phyloP scores from a whole-genome alignment of 768 basidiomycete genomes.

The Lactifluus piperatus region DNA sequence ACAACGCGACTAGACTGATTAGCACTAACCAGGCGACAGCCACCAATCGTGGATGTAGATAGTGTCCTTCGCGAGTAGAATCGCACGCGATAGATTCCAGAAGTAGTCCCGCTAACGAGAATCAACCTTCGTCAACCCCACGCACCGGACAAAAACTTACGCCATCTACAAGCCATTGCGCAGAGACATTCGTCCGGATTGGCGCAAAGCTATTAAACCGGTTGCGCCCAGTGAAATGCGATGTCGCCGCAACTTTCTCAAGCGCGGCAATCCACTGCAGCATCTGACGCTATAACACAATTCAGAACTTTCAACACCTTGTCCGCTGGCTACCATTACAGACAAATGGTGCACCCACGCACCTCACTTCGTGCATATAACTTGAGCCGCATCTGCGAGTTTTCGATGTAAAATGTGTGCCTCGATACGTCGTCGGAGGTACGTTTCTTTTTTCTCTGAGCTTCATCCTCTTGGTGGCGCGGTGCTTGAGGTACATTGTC shows the following conservation, averaged over 20 bases:
- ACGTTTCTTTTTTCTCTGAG: constrained; percentile 40
- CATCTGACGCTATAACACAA: constrained; percentile 70
- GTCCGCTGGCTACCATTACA: neutral
- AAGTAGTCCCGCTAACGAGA: constrained; percentile 80
- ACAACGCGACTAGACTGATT: neutral
- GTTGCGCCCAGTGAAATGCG: constrained; percentile 72
- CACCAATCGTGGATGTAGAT: constrained; percentile 99
- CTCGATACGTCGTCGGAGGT: constrained; percentile 62
- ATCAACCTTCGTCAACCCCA: constrained; percentile 2
- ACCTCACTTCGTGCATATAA: constrained; percentile 84
- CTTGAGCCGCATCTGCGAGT: constrained; percentile 84
- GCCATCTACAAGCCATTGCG: constrained; percentile 98
- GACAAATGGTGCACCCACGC: constrained; percentile 14
- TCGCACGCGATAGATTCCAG: constrained; percentile 92
- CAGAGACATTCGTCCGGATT: constrained; percentile 83
- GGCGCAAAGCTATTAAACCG: constrained; percentile 95
- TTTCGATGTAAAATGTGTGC: constrained; percentile 91
- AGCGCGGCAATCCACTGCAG: constrained; percentile 92
- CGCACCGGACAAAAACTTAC: constrained; percentile 36
- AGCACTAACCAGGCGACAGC: constrained; percentile 68
- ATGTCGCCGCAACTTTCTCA: constrained; percentile 66
- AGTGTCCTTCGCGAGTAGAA: constrained; percentile 75
- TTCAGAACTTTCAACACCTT: neutral
- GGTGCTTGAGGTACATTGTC: constrained; percentile 23
- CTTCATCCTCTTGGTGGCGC: constrained; percentile 23